These are phyloP conservation scores for Globisporangium spiculum DNA, from an alignment of 352 stramenopile genomes.

Conservation along the genomic window DNA sequence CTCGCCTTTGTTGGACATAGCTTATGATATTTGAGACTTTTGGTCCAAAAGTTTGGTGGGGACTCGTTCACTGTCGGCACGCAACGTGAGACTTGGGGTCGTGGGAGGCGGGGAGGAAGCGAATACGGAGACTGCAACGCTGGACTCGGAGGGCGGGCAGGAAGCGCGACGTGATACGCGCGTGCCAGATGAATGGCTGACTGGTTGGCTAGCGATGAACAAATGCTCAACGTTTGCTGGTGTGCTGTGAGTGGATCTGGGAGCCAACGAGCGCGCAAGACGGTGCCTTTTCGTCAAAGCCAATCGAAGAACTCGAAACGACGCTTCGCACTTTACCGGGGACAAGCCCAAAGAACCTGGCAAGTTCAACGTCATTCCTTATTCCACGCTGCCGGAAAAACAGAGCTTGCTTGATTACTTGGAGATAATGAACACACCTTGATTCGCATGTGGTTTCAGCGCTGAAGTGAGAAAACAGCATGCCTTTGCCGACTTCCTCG, in stretches of 20 bases:
- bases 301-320: conserved; percentile 3
- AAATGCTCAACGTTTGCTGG: too few relatives aligned
- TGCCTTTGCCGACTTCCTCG: too few relatives aligned
- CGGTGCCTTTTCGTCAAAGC: too few relatives aligned
- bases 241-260: too few relatives aligned
- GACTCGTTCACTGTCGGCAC: not conserved
- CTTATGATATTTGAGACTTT: not conserved
- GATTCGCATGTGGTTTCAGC: not conserved
- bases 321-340: conserved; percentile 1
- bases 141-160: not conserved
- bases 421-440: not conserved
- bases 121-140: not conserved
- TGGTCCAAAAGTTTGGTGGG: not conserved
- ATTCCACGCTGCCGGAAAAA: too few relatives aligned
- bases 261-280: too few relatives aligned
- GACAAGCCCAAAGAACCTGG: not conserved
- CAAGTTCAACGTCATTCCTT: not conserved
- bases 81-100: not conserved
- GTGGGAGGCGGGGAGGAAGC: not conserved
- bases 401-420: not conserved
- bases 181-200: too few relatives aligned
- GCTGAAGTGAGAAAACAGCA: too few relatives aligned
- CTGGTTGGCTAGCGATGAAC: too few relatives aligned
- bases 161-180: too few relatives aligned
- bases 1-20: conserved; percentile 75